Base-by-base conservation (phyloP, 306 rosid species). In the Spatholobus suberectus region DNA sequence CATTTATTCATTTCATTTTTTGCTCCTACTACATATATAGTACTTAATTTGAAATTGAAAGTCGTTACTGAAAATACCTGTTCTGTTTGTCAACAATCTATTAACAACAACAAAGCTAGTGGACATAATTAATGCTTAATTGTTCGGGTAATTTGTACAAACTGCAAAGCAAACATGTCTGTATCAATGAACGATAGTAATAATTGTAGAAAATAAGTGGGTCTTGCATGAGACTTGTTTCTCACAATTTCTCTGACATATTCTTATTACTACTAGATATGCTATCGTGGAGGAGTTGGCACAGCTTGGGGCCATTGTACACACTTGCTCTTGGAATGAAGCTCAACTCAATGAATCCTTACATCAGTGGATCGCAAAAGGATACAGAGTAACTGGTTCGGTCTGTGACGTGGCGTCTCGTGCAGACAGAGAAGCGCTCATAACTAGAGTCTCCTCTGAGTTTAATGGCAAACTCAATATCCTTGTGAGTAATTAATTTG, bases 391-490 rank as follows among this genome's bases (percentile, higher is more conserved):
- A 18, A 81, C 76, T 2, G 86, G 86, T 38, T 87, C 90, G 0
- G 66, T 81, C 1, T 81, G 85, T 47, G 87, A 87, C 35, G 8
- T 80, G 21, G 0, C 85, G 0, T 81, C 82, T 47, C 75, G 54
- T 72, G 21, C 57, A 37, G 80, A 86, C 2, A 70, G 86, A 59
- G 70, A 82, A 63, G 78, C 78, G 1, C 84, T 82, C 35, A 49
- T 78, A 8, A 9, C 65, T 27, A 78, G 24, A 78, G 74, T 86
- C 35, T 78, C 86, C 15, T 65, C 58, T 67, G 8, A 41, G 20
- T 86, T 82, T 34, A 35, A 86, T 13, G 89, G 84, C 63, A 86
- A 86, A 76, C 86, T 82, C 44, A 62, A 78, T 37, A 78, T 86
- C 54, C 86, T 86, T 72, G 86, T 85, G 21, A 71, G 78, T 29